Evolutionary conservation across 2,329 filamentous ascomycete genomes (phyloP).

Genomic region (Colletotrichum falcatum): DNA sequence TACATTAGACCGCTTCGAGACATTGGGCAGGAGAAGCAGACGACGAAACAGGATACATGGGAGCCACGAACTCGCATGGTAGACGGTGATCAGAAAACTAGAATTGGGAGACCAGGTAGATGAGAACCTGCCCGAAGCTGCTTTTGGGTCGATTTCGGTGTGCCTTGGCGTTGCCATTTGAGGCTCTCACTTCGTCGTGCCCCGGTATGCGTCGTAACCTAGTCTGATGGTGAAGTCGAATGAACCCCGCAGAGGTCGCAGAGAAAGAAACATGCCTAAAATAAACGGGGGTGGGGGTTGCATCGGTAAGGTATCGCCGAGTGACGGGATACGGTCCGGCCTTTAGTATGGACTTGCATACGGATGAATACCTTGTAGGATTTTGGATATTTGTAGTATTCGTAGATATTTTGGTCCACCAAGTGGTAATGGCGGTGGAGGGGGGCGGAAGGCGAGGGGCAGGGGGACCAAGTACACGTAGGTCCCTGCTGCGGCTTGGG

Average conservation of each 20-base stretch:
- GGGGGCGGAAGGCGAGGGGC: neutral
- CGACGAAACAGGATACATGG: conserved; percentile 9
- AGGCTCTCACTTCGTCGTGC: conserved; percentile 26
- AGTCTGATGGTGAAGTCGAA: conserved; percentile 15
- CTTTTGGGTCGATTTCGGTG: conserved; percentile 10
- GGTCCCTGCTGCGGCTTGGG: neutral
- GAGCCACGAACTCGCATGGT: neutral
- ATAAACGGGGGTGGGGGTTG: neutral
- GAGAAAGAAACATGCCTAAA: neutral
- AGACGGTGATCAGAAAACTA: neutral
- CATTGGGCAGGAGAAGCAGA: neutral
- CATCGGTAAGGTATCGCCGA: neutral
- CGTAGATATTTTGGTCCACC: neutral
- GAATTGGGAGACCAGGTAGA: neutral
- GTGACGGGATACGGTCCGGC: neutral
- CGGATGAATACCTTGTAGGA: neutral
- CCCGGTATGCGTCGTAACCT: conserved; percentile 17
- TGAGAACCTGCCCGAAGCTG: neutral
- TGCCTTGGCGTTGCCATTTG: conserved; percentile 20
- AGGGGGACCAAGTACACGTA: neutral
- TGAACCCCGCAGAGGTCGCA: neutral
- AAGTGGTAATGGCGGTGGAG: neutral
- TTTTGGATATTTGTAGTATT: neutral
- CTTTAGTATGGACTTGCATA: neutral
- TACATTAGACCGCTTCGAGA: neutral